phyloP scores from a whole-genome alignment of 257 asterid genomes.

The Solanum appendiculatum region DNA sequence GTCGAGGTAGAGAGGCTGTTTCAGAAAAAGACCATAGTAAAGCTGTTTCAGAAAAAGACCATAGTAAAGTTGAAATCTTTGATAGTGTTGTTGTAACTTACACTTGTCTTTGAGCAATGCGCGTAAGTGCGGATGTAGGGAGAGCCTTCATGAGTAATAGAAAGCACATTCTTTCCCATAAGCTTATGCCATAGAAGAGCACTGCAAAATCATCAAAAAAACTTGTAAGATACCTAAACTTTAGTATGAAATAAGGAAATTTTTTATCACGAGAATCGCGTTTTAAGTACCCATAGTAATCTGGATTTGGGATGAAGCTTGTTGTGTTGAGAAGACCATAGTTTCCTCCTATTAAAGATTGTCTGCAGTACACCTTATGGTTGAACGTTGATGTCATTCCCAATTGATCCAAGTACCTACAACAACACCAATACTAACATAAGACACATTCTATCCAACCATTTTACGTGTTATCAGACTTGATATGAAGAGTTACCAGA shows the following conservation, averaged over 20 bases:
- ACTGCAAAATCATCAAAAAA: constrained; percentile 11
- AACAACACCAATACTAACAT: background rate
- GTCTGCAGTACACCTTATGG: constrained; percentile 80
- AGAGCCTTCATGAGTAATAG: constrained; percentile 40
- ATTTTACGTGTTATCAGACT: background rate
- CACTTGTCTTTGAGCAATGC: constrained; percentile 59
- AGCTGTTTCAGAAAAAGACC: background rate
- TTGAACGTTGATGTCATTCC: constrained; percentile 76
- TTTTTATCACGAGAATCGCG: background rate
- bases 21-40: background rate
- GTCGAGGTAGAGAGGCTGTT: background rate
- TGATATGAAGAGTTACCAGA: constrained; percentile 38
- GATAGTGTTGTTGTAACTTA: constrained; percentile 12
- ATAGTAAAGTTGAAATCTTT: background rate
- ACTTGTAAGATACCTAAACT: background rate
- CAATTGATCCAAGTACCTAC: constrained; percentile 86
- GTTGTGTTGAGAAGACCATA: constrained; percentile 68
- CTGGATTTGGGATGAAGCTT: constrained; percentile 74
- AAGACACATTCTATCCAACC: background rate
- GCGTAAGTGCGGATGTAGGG: constrained; percentile 56
- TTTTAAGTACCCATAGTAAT: constrained; percentile 59
- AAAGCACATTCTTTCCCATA: constrained; percentile 70
- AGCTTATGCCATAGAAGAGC: constrained; percentile 74
- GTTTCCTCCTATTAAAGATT: constrained; percentile 78
- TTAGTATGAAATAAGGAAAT: background rate